Base-by-base conservation (phyloP, 2,329 filamentous ascomycete species). In the Arthroderma sp. region DNA sequence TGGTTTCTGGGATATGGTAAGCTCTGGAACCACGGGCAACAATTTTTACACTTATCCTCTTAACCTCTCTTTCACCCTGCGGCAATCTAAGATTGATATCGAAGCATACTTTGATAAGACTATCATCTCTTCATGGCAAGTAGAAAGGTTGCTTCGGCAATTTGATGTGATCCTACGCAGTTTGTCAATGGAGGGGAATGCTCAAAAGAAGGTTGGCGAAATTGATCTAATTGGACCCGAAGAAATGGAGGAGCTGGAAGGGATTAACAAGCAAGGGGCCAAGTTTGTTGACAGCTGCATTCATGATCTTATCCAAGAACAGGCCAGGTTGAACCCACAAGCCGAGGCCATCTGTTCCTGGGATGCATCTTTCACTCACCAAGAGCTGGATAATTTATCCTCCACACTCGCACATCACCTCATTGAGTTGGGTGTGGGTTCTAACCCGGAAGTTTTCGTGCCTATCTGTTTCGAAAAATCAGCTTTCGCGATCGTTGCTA, bases 381-480 rank as follows among this genome's bases (percentile, higher is more conserved):
- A 63, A 1, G 73, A 84, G 35, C 74, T 95, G 2, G 87, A 91
- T 64, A 63, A 65, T 1, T 71, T 71, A 39, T 81, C 86, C 0
- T 90, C 91, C 62, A 73, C 73, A 28, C 70, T 91, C 55, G 87
- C 85, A 1, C 72, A 77, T 58, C 67, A 77, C 60, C 68, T 95
- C 0, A 64, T 74, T 11, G 63, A 73, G 2, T 66, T 71, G 1
- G 78, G 79, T 0, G 73, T 79, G 0, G 60, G 69, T 1, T 68
- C 76, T 1, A 79, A 83, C 4, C 69, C 76, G 1, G 80, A 83
- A 5, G 75, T 81, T 15, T 72, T 88, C 7, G 75, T 94, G 15
- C 84, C 84, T 37, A 79, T 95, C 47, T 76, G 86, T 49, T 84
- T 94, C 80, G 81, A 90, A 21, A 94, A 93, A 66, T 90, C 85